These are phyloP conservation scores for Tolypocladium sp. DNA, from an alignment of 2,329 filamentous ascomycete species.

Conservation along the genomic window DNA sequence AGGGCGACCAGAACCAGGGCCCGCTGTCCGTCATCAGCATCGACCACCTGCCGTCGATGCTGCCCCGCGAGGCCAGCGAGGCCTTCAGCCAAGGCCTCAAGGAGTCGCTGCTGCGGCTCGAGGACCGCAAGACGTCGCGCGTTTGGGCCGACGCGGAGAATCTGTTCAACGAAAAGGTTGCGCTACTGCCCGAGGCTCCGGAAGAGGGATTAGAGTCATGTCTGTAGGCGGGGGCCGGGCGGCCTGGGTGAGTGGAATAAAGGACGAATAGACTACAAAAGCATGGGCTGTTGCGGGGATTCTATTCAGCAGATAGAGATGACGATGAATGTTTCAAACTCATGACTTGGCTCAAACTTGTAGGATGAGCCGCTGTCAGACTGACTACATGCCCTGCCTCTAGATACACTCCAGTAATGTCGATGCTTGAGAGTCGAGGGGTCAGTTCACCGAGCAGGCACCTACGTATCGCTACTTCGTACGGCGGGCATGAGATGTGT, in stretches of 20 bases:
- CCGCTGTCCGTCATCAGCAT: slow-evolving; percentile 77
- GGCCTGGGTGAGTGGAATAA: neutral
- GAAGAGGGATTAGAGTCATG: neutral
- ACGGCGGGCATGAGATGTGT: too few relatives aligned
- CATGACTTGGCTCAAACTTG: neutral
- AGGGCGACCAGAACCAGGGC: slow-evolving; percentile 38
- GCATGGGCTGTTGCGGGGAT: neutral
- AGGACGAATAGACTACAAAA: neutral
- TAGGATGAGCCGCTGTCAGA: neutral
- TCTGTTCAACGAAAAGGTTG: slow-evolving; percentile 75
- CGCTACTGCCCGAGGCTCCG: slow-evolving; percentile 43
- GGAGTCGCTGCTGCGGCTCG: slow-evolving; percentile 67
- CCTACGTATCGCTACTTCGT: neutral
- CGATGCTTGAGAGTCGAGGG: neutral
- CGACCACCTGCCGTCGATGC: slow-evolving; percentile 73
- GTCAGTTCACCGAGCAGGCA: neutral
- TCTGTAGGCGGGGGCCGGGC: neutral
- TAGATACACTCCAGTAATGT: neutral
- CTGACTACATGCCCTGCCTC: neutral
- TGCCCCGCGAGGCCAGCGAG: slow-evolving; percentile 81
- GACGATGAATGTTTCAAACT: neutral
- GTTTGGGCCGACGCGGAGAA: slow-evolving; percentile 86
- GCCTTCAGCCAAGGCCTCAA: slow-evolving; percentile 72
- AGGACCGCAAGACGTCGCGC: slow-evolving; percentile 59
- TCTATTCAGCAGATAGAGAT: neutral